phyloP scores from a whole-genome alignment of 345 rosid species.

The Kandelia obovata region DNA sequence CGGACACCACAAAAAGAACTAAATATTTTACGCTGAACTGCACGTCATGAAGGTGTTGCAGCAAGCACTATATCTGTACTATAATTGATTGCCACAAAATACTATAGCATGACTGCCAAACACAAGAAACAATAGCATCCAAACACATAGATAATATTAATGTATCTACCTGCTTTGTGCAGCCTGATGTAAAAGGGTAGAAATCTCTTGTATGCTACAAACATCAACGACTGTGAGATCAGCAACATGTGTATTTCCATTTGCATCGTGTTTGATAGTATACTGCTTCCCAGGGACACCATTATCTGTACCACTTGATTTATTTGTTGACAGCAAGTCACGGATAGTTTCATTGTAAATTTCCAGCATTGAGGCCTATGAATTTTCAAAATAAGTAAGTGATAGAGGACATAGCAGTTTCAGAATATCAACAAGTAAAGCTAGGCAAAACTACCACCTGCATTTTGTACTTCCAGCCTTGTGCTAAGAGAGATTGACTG shows the following conservation, averaged over 20 bases:
- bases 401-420: background rate
- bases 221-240: slow-evolving; percentile 87
- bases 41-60: no score
- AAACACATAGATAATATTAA: background rate
- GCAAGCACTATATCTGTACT: no score
- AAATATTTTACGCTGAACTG: background rate
- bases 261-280: slow-evolving; percentile 74
- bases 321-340: slow-evolving; percentile 59
- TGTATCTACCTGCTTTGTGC: slow-evolving; percentile 83
- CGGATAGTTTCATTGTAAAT: slow-evolving; percentile 90
- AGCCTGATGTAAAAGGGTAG: slow-evolving; percentile 72
- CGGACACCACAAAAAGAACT: no score
- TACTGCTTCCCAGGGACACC: slow-evolving; percentile 67
- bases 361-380: slow-evolving; percentile 91
- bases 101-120: background rate
- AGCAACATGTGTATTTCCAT: slow-evolving; percentile 74
- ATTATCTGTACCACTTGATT: slow-evolving; percentile 42
- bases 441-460: slow-evolving; percentile 46
- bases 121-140: background rate
- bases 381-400: slow-evolving; percentile 1
- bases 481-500: slow-evolving; percentile 63
- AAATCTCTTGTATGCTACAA: slow-evolving; percentile 62
- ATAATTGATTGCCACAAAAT: no score
- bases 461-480: slow-evolving; percentile 97
- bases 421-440: background rate